These are phyloP conservation scores for Myriangium duriaei DNA, from an alignment of 2,329 filamentous ascomycete genomes.

Conservation along the genomic window DNA sequence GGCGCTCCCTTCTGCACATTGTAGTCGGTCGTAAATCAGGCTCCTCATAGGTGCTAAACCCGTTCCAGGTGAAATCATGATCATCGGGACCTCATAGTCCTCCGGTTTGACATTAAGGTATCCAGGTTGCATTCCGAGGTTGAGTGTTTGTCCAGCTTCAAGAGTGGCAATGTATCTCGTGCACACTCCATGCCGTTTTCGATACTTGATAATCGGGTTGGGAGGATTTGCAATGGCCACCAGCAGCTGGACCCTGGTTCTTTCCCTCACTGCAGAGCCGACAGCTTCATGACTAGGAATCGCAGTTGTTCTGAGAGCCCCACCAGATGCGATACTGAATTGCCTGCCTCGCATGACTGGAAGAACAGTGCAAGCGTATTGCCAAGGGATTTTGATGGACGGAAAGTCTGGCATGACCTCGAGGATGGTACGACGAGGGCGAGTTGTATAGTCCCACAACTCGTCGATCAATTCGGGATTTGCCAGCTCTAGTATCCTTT, in stretches of 20 bases:
- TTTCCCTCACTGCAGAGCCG: slow-evolving; percentile 12
- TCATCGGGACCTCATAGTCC: slow-evolving; percentile 45
- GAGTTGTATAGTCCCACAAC: slow-evolving; percentile 88
- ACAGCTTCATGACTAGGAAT: too few species aligned
- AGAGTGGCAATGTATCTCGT: slow-evolving; percentile 71
- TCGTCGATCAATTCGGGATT: slow-evolving; percentile 73
- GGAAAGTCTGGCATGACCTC: slow-evolving; percentile 88
- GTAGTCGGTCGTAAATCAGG: slow-evolving; percentile 59
- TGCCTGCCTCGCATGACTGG: slow-evolving; percentile 77
- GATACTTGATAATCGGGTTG: slow-evolving; percentile 70
- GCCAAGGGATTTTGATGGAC: slow-evolving; percentile 66
- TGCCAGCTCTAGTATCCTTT: slow-evolving; percentile 73
- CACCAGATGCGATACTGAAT: slow-evolving; percentile 81
- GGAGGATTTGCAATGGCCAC: slow-evolving; percentile 26
- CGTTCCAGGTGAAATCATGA: slow-evolving; percentile 75
- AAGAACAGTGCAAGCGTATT: slow-evolving; percentile 59
- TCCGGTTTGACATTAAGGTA: slow-evolving; percentile 36
- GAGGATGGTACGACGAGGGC: slow-evolving; percentile 77
- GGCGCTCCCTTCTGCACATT: slow-evolving; percentile 21
- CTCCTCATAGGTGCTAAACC: slow-evolving; percentile 75
- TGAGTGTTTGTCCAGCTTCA: slow-evolving; percentile 43
- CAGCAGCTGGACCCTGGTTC: slow-evolving; percentile 22
- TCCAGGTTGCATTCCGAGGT: slow-evolving; percentile 44
- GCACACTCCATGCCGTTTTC: slow-evolving; percentile 78
- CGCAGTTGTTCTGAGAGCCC: too few species aligned